A percentile compares a stretch with the other conserved stretches of the same genome.
These are phyloP conservation scores for Dioscorea zingiberensis DNA, from an alignment of 106 monocot genomes.

Conservation along the genomic window DNA sequence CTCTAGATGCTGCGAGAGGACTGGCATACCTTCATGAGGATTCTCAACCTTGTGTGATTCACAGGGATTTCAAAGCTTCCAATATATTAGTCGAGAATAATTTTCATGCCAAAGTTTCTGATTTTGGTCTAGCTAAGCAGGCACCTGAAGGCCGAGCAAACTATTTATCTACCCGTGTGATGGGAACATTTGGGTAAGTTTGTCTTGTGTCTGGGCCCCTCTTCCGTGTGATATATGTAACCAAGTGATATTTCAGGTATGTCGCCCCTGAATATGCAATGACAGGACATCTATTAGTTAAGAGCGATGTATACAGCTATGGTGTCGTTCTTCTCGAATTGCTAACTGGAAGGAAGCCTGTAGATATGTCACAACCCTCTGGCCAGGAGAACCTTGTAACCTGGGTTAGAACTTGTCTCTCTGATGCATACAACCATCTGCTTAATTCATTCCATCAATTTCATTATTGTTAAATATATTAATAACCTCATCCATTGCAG, in stretches of 20 bases:
- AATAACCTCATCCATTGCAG: slow-evolving; percentile 16
- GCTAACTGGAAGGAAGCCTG: slow-evolving; percentile 64
- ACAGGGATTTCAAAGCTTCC: slow-evolving; percentile 96
- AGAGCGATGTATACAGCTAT: slow-evolving; percentile 83
- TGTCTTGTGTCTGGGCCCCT: neutral
- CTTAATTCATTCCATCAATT: no score
- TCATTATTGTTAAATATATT: no score
- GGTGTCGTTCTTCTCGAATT: slow-evolving; percentile 76
- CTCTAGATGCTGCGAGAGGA: slow-evolving; percentile 94
- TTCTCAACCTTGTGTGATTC: slow-evolving; percentile 98
- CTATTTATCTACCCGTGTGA: slow-evolving; percentile 95
- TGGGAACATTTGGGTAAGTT: slow-evolving; percentile 97
- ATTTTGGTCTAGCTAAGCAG: slow-evolving; percentile 96
- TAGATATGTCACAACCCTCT: slow-evolving; percentile 66
- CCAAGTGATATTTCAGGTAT: slow-evolving; percentile 33
- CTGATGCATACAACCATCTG: neutral
- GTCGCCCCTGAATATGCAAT: slow-evolving; percentile 87
- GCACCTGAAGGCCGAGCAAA: slow-evolving; percentile 90
- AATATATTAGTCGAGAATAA: slow-evolving; percentile 95
- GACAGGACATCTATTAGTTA: slow-evolving; percentile 81
- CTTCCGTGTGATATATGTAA: neutral
- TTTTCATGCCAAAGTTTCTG: slow-evolving; percentile 95
- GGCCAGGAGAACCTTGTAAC: slow-evolving; percentile 75
- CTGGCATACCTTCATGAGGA: slow-evolving; percentile 96
- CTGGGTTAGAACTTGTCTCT: slow-evolving; percentile 41